A percentile compares a stretch with the other conserved stretches of the same genome.
Conservation (phyloP, 495 filamentous ascomycete species). For the Aspergillus sclerotioniger region DNA sequence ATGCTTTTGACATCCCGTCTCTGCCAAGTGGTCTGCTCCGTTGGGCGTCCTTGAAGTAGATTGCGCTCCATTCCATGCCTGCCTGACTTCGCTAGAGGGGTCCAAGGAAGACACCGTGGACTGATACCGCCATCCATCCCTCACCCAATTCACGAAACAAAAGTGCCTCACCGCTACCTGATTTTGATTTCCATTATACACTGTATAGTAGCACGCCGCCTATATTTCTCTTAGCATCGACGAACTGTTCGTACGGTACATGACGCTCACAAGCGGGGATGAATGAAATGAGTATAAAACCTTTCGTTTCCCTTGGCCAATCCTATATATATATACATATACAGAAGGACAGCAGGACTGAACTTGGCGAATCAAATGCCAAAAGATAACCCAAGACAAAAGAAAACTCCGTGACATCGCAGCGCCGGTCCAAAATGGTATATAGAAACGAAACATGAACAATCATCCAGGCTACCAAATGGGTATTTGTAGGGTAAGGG, state of each 20-base stretch:
- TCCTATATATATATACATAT: not conserved
- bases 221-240: not conserved
- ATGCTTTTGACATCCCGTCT: not conserved
- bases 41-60: not conserved
- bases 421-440: not conserved
- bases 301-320: too few relatives aligned
- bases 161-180: not conserved
- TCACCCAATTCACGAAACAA: not conserved
- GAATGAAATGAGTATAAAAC: not conserved
- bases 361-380: not conserved
- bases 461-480: not conserved
- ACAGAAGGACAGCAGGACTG: not conserved
- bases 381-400: not conserved
- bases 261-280: not conserved
- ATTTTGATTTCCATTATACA: not conserved
- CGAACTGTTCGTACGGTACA: not conserved
- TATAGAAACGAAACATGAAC: not conserved
- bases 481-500: slow-evolving; percentile 17
- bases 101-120: not conserved
- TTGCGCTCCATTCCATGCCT: not conserved
- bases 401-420: not conserved
- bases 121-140: not conserved
- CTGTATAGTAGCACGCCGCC: not conserved
- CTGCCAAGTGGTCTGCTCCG: not conserved
- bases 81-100: not conserved